Evolutionary conservation across 1,284 basidiomycete genomes (phyloP), one percentile per base, ranked within the genome.

Genomic region (Ceratobasidium sp.): DNA sequence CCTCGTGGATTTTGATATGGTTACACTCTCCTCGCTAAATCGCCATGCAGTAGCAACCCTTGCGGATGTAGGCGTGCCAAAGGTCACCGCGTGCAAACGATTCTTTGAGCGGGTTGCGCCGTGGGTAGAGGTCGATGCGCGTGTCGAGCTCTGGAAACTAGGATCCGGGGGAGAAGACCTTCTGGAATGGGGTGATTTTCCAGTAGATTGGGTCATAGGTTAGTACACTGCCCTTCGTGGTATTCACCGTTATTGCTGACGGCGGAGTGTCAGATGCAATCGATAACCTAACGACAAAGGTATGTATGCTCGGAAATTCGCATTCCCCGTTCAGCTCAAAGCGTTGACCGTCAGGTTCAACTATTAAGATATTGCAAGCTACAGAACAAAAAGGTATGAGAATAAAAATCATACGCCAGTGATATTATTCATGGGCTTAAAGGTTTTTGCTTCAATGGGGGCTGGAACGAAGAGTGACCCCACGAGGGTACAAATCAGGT

Each of bases 391-490:
- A 91, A 91, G 80, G 89, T 87, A 66, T 1, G 76, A 62, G 2
- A 36, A 42, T 14, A 25, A 7, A 9, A 21, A 46, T 52, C 36
- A 25, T 30, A 69, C 9, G 29, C 57, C 71, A 33, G 72, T 56
- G 30, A 36, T 36, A 53, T 36, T 56, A 8, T 44, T 23, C 52
- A 50, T 13, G 44, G 53, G n/a, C n/a, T 19, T 30, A n/a, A n/a
- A 90, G 88, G 90, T 97, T 19, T 97, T 99, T 78, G 92, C 95
- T 0, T 94, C 93, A 19, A 97, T 99, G 93, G 97, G 97, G 47
- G 93, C 96, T 0, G 90, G 95, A n/a, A 92, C 95, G 6, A 99
- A 99, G 80, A 85, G 84, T 71, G 97, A 99, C 77, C 95, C 97
- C 0, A 97, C 95, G 3, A 85, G 95, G 33, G 85, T 99, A 27